Conservation (phyloP, 495 filamentous ascomycete species). For the Astrothelium subdiscretum region DNA sequence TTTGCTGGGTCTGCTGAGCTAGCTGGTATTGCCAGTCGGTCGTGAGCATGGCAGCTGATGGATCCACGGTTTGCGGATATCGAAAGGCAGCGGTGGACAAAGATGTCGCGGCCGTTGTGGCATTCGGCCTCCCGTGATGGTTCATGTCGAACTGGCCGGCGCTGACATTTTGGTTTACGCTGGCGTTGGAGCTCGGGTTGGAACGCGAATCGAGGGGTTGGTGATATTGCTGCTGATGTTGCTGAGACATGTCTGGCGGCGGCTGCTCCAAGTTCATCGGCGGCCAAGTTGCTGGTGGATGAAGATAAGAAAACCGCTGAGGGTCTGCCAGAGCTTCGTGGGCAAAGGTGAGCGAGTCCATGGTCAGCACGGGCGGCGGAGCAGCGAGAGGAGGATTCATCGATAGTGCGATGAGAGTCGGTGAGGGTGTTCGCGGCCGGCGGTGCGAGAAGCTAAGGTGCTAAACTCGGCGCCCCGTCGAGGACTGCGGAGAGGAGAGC, state of each 20-base stretch:
- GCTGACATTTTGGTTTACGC: slow-evolving; percentile 10
- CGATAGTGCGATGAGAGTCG: not conserved
- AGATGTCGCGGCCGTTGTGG: slow-evolving; percentile 4
- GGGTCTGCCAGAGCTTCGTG: not conserved
- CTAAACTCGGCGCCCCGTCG: slow-evolving; percentile 2
- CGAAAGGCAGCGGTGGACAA: slow-evolving; percentile 3
- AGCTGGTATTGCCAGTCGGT: slow-evolving; percentile 38
- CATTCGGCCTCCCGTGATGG: slow-evolving; percentile 7
- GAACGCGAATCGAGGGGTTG: not conserved
- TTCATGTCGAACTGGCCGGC: slow-evolving; percentile 3
- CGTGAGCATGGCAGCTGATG: slow-evolving; percentile 26
- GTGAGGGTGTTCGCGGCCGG: not conserved
- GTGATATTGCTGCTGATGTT: not conserved
- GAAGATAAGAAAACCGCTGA: not conserved
- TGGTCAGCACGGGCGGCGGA: slow-evolving; percentile 1
- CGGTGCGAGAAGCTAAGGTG: slow-evolving; percentile 1
- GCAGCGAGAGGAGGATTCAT: slow-evolving; percentile 2
- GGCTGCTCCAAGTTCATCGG: slow-evolving; percentile 14
- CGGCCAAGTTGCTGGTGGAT: slow-evolving; percentile 14
- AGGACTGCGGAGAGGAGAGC: slow-evolving; percentile 3
- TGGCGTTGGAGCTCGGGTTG: not conserved
- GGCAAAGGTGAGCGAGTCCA: not conserved
- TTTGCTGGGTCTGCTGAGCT: slow-evolving; percentile 39
- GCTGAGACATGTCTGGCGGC: slow-evolving; percentile 12
- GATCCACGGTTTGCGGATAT: slow-evolving; percentile 12